A percentile compares a stretch with the other conserved stretches of the same genome.
phyloP scores from a whole-genome alignment of 2,329 filamentous ascomycete species.

The Tolypocladium tundrense region DNA sequence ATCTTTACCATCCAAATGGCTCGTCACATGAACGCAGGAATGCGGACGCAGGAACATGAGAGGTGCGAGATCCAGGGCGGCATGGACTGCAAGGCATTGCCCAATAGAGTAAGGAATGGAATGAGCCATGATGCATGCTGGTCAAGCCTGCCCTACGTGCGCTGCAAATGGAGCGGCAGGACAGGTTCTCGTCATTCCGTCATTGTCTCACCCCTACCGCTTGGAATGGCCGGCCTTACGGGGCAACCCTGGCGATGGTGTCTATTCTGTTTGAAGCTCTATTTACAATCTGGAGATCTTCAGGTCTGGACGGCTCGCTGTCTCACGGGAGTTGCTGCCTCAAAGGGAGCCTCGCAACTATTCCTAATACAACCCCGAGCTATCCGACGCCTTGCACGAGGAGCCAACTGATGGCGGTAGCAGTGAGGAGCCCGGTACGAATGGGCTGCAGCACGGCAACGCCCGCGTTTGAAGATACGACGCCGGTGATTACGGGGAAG shows the following conservation, averaged over 20 bases:
- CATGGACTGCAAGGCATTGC: neutral
- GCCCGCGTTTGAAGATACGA: constrained; percentile 33
- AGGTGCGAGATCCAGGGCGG: neutral
- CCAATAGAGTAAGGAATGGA: neutral
- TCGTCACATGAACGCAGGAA: neutral
- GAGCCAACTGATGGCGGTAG: constrained; percentile 36
- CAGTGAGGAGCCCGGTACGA: constrained; percentile 33
- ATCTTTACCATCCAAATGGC: neutral
- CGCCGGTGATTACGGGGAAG: constrained; percentile 45
- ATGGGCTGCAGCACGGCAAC: constrained; percentile 42
- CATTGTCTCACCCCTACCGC: neutral
- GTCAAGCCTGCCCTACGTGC: no score
- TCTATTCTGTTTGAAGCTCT: neutral
- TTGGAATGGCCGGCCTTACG: neutral
- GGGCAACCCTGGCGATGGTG: neutral
- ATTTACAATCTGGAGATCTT: no score
- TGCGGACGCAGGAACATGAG: neutral
- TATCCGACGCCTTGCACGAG: constrained; percentile 24
- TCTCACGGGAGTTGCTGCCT: no score
- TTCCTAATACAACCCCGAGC: constrained; percentile 22
- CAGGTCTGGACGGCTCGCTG: no score
- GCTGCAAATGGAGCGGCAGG: neutral
- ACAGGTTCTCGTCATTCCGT: neutral
- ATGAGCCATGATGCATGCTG: neutral
- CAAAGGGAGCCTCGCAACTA: constrained; percentile 5